Conservation (phyloP, 352 stramenopile species). For the Peronospora destructor region DNA sequence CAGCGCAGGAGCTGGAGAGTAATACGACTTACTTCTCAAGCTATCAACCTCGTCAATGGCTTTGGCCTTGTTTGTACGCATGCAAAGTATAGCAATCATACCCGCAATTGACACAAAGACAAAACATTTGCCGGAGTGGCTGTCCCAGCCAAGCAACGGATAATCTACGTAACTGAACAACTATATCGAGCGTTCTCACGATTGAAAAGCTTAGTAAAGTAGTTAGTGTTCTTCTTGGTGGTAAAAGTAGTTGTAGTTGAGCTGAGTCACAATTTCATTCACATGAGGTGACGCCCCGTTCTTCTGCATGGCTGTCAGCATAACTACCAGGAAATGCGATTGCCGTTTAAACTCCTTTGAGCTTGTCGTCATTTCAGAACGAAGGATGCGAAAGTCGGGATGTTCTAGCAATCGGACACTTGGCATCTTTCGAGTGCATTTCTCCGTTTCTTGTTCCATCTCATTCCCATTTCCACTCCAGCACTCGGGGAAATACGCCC, state of each 20-base stretch:
- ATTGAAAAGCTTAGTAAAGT: too few species aligned
- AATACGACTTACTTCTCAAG: too few species aligned
- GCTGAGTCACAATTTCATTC: constrained; percentile 53
- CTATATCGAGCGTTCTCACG: too few species aligned
- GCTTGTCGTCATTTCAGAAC: constrained; percentile 33
- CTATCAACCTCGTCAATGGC: too few species aligned
- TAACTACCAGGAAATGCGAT: constrained; percentile 60
- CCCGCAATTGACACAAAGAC: too few species aligned
- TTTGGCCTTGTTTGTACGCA: too few species aligned
- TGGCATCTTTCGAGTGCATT: background rate
- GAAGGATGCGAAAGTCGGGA: constrained; percentile 22
- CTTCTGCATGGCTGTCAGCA: constrained; percentile 69
- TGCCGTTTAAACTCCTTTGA: constrained; percentile 56
- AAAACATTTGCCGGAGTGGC: too few species aligned
- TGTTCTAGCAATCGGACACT: constrained; percentile 16
- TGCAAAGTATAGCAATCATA: too few species aligned
- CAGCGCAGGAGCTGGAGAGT: too few species aligned
- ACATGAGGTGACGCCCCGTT: constrained; percentile 62
- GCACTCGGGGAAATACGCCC: constrained; percentile 26
- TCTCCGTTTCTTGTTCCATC: background rate
- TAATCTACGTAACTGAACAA: too few species aligned
- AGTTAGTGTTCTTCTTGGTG: constrained; percentile 27
- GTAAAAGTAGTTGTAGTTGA: constrained; percentile 79
- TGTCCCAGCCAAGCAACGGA: too few species aligned
- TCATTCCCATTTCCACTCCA: constrained; percentile 3